Conservation (phyloP, 148 eudicot species). For the Selenicereus undatus region DNA sequence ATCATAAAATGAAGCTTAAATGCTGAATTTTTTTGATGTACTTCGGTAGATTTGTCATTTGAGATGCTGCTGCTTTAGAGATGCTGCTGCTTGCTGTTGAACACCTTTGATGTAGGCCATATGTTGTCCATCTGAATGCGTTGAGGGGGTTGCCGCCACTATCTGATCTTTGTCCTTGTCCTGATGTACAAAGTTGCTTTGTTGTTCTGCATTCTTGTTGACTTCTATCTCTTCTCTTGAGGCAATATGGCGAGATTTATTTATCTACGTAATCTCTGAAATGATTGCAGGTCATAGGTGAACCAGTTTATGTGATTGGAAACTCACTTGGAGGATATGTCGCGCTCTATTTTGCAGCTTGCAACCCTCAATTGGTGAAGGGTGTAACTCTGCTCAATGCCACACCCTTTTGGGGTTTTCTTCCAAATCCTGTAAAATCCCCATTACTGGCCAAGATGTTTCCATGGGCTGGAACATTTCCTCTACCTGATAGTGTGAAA, state of each 20-base stretch:
- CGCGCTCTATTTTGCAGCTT: constrained; percentile 83
- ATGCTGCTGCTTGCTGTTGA: neutral
- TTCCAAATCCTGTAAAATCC: constrained; percentile 74
- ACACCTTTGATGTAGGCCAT: constrained; percentile 1
- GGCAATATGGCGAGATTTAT: neutral
- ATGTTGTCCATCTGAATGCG: neutral
- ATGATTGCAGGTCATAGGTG: constrained; percentile 73
- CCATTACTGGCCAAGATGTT: constrained; percentile 68
- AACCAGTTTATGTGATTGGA: constrained; percentile 88
- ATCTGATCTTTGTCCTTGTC: neutral
- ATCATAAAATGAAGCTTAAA: neutral
- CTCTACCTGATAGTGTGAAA: constrained; percentile 68
- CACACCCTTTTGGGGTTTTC: constrained; percentile 97
- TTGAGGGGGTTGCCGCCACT: neutral
- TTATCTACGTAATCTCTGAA: neutral
- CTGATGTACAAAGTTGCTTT: neutral
- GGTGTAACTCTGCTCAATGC: constrained; percentile 91
- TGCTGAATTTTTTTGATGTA: neutral
- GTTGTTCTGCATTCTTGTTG: too few relatives aligned
- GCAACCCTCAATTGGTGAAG: constrained; percentile 70
- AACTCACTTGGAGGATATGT: constrained; percentile 97
- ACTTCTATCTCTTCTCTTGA: neutral
- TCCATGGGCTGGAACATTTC: constrained; percentile 93
- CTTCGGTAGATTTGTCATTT: neutral
- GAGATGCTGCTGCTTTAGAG: neutral